Base-by-base conservation (phyloP, 1,139 yeast species). In the Pichia sp. region DNA sequence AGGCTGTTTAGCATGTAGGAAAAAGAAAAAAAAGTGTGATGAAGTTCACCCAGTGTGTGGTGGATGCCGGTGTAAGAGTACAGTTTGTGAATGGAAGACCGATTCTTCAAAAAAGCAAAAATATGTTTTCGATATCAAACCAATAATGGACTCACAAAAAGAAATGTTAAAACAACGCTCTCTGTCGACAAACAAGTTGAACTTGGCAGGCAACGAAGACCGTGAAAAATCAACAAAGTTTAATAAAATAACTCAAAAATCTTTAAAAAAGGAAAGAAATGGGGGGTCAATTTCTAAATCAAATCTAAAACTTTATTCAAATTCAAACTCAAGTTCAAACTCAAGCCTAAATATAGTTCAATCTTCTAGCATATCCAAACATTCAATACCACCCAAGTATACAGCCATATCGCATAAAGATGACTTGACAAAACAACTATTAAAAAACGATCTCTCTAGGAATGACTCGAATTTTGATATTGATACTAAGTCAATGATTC, bases 11-110 rank as follows among this genome's bases (percentile, higher is more conserved):
- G 48, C 44, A n/a, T 63, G 67, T 39, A 47, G 62, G 23, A 51
- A 54, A 36, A 54, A 54, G 51, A 63, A 62, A 52, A 63, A 62
- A 46, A 63, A 63, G 42, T 63, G 67, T 53, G 66, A 62, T 48
- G 67, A 63, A 46, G 49, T 37, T 8, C 58, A 54, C 27, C 67
- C 67, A 2, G 50, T 54, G 4, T 63, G 67, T 46, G 65, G 65
- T 2, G 38, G 52, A 12, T 63, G 67, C 43, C 8, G 40, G 24
- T 55, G 53, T 40, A 56, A 52, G 43, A 46, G 49, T 3, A 12
- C 49, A 0, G 51, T 46, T 22, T 63, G 67, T 50, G 41, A 51
- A 6, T 59, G 65, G 56, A 51, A 56, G 25, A 46, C 49, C 4
- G 24, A 42, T 1, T 32, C 32, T n/a, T 23, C 42, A 5, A 41